These are phyloP conservation scores for Murraya koenigii DNA, from an alignment of 345 rosid species.

Conservation along the genomic window DNA sequence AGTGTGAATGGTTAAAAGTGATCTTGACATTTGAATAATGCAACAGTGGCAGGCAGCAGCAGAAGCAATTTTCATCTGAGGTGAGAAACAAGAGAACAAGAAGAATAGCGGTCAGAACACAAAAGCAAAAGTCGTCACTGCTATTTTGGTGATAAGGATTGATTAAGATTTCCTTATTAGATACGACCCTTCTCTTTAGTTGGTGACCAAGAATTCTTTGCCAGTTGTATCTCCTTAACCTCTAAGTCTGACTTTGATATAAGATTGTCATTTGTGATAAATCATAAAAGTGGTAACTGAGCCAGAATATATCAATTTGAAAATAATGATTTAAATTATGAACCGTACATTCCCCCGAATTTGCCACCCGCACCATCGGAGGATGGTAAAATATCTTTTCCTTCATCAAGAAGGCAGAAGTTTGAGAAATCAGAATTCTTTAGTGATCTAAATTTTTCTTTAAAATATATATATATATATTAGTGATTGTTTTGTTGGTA, in stretches of 20 bases:
- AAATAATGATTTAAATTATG: background rate
- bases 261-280: background rate
- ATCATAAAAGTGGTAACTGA: no score
- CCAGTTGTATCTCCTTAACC: conserved; percentile 2
- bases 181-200: background rate
- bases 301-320: background rate
- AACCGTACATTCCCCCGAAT: background rate
- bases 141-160: background rate
- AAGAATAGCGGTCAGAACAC: background rate
- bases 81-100: background rate
- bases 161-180: background rate
- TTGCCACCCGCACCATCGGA: background rate
- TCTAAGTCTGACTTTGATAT: background rate
- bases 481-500: no score
- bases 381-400: background rate
- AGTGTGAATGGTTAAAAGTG: conserved; percentile 4
- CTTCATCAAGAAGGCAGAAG: no score
- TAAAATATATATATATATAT: no score
- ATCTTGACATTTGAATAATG: background rate
- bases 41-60: background rate
- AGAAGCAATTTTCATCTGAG: background rate
- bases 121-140: conserved; percentile 1
- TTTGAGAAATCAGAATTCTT: no score
- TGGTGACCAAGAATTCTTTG: conserved; percentile 1
- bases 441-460: no score